Percentiles rank a stretch among this genome's conserved stretches.
These are phyloP conservation scores for Martiniozyma asiatica DNA, from an alignment of 1,139 yeast species.

Conservation along the genomic window DNA sequence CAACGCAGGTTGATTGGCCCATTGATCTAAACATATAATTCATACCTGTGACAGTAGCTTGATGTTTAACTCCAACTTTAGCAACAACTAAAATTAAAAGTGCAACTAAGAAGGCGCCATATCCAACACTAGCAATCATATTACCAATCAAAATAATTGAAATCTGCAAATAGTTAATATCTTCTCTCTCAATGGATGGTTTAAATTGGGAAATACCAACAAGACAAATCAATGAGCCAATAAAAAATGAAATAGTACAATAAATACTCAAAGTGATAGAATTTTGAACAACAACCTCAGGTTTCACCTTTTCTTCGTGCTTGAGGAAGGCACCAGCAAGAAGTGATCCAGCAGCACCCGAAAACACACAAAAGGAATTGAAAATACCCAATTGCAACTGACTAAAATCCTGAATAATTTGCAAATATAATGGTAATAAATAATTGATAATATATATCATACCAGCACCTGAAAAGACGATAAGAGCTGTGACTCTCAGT, in stretches of 20 bases:
- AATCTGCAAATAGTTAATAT: conserved; percentile 11
- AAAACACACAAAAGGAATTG: conserved; percentile 28
- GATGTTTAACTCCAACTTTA: conserved; percentile 25
- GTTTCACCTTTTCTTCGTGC: conserved; percentile 39
- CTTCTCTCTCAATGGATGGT: conserved; percentile 13
- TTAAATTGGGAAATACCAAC: conserved; percentile 11
- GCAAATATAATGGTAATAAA: conserved; percentile 23
- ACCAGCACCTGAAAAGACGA: conserved; percentile 25
- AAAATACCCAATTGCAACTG: conserved; percentile 25
- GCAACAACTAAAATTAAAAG: conserved; percentile 33
- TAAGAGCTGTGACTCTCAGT: conserved; percentile 19
- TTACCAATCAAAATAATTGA: conserved; percentile 28
- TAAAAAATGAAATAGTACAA: conserved; percentile 17
- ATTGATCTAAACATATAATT: conserved; percentile 34
- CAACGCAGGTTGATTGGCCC: conserved; percentile 37
- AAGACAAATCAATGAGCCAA: conserved; percentile 17
- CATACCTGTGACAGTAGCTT: conserved; percentile 31
- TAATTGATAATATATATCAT: conserved; percentile 21
- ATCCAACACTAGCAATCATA: conserved; percentile 26
- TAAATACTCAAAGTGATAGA: conserved; percentile 31
- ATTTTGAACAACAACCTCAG: conserved; percentile 43
- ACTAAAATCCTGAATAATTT: conserved; percentile 18
- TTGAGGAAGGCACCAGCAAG: conserved; percentile 13
- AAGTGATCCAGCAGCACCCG: conserved; percentile 9
- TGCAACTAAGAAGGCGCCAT: conserved; percentile 35